These are phyloP conservation scores for Lichenothelia convexa DNA, from an alignment of 495 filamentous ascomycete species.

Conservation along the genomic window DNA sequence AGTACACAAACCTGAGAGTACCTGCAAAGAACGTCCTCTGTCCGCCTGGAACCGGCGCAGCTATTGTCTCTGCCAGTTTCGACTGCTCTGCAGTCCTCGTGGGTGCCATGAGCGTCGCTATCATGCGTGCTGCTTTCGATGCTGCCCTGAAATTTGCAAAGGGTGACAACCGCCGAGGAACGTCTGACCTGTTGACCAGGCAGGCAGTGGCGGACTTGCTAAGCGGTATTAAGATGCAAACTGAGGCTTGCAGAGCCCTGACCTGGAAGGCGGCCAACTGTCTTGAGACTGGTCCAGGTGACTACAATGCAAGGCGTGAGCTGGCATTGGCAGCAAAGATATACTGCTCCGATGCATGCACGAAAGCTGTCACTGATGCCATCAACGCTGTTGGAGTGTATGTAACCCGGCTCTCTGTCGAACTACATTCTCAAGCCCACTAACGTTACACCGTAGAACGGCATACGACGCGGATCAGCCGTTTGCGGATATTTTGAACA, in stretches of 20 bases:
- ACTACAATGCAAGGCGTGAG: constrained; percentile 26
- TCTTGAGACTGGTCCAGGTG: constrained; percentile 22
- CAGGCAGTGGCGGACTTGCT: constrained; percentile 34
- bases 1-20: constrained; percentile 29
- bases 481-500: constrained; percentile 30
- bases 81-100: constrained; percentile 29
- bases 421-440: background rate
- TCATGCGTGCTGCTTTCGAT: constrained; percentile 36
- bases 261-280: constrained; percentile 31
- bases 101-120: constrained; percentile 33
- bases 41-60: constrained; percentile 23
- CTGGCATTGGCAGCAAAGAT: constrained; percentile 33
- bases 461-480: constrained; percentile 24
- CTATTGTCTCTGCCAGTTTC: constrained; percentile 23
- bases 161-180: constrained; percentile 24
- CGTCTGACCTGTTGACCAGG: constrained; percentile 24
- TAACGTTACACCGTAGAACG: constrained; percentile 14
- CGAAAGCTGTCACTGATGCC: constrained; percentile 27
- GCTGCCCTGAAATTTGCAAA: constrained; percentile 31
- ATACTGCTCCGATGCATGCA: constrained; percentile 30
- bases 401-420: constrained; percentile 6
- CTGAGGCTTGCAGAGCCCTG: constrained; percentile 30
- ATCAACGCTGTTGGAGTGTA: constrained; percentile 33
- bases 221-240: constrained; percentile 33
- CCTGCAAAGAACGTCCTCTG: constrained; percentile 28